Percentiles rank a stretch among this genome's conserved stretches.
These are phyloP conservation scores for Schizochytrium sp. DNA, from an alignment of 108 stramenopile species.

Conservation along the genomic window DNA sequence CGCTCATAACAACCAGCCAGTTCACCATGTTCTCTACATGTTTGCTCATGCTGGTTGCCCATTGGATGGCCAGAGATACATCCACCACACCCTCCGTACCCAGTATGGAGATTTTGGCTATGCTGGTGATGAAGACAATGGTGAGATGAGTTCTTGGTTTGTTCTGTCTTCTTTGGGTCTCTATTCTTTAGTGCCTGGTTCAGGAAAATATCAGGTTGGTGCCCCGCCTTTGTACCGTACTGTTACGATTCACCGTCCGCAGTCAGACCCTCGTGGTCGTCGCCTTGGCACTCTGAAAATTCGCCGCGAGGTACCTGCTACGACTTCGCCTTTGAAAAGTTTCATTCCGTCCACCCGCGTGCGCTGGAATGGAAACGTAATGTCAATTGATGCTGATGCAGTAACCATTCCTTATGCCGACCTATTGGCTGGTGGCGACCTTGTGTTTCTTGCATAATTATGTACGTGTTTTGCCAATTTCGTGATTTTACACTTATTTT, in stretches of 20 bases:
- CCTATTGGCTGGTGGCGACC: slow-evolving; percentile 28
- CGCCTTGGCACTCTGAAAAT: not conserved
- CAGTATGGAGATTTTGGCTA: slow-evolving; percentile 63
- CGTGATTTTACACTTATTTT: too few species aligned
- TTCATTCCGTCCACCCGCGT: not conserved
- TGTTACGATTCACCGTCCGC: not conserved
- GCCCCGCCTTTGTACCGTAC: slow-evolving; percentile 13
- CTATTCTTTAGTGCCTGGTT: slow-evolving; percentile 60
- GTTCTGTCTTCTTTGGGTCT: slow-evolving; percentile 64
- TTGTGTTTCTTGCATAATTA: not conserved
- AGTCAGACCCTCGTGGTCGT: not conserved
- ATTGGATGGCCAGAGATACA: slow-evolving; percentile 21
- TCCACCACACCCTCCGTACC: slow-evolving; percentile 53
- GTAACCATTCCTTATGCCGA: slow-evolving; percentile 52
- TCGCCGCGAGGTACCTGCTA: not conserved
- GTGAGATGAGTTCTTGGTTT: slow-evolving; percentile 68
- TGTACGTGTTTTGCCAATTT: too few species aligned
- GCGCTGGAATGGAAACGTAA: not conserved
- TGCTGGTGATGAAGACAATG: slow-evolving; percentile 72
- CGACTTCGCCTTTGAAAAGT: not conserved
- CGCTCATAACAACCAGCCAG: slow-evolving; percentile 71
- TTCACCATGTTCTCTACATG: slow-evolving; percentile 66
- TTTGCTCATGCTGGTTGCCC: slow-evolving; percentile 45
- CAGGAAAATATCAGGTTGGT: slow-evolving; percentile 59
- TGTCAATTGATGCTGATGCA: not conserved